phyloP scores from a whole-genome alignment of 164 flowering plant species.

The Santalum album region DNA sequence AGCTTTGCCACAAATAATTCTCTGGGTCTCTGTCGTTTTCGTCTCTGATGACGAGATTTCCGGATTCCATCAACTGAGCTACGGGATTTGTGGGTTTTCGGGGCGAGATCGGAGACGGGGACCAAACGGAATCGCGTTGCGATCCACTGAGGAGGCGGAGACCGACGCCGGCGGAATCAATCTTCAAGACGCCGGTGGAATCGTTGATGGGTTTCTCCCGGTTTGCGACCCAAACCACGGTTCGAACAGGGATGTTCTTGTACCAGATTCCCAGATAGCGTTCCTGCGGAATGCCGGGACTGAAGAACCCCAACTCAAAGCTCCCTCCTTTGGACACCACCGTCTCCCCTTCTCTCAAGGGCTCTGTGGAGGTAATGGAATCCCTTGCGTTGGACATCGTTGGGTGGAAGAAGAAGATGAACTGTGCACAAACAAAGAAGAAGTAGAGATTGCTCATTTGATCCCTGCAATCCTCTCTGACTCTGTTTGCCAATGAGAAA shows the following conservation, averaged over 20 bases:
- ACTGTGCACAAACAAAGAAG: too few relatives aligned
- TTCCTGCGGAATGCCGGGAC: constrained; percentile 38
- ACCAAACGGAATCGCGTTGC: background rate
- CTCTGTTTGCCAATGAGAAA: too few relatives aligned
- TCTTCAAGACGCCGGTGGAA: constrained; percentile 11
- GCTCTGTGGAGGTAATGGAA: too few relatives aligned
- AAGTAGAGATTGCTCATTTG: too few relatives aligned
- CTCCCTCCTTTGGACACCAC: background rate
- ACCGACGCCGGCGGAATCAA: constrained; percentile 19
- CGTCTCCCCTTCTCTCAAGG: too few relatives aligned
- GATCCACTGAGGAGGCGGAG: background rate
- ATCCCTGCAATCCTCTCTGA: too few relatives aligned
- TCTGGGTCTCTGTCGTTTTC: background rate
- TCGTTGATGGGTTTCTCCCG: constrained; percentile 42
- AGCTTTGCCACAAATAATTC: background rate
- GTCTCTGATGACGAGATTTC: background rate
- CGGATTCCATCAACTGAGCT: background rate
- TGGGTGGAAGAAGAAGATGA: too few relatives aligned
- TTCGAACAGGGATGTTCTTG: constrained; percentile 15
- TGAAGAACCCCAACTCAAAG: constrained; percentile 62
- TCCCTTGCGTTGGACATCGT: too few relatives aligned
- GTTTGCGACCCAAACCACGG: constrained; percentile 61
- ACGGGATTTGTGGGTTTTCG: background rate
- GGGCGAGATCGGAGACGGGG: background rate
- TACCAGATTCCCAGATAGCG: constrained; percentile 56